phyloP scores from a whole-genome alignment of 306 rosid species.

The Mucuna pruriens region DNA sequence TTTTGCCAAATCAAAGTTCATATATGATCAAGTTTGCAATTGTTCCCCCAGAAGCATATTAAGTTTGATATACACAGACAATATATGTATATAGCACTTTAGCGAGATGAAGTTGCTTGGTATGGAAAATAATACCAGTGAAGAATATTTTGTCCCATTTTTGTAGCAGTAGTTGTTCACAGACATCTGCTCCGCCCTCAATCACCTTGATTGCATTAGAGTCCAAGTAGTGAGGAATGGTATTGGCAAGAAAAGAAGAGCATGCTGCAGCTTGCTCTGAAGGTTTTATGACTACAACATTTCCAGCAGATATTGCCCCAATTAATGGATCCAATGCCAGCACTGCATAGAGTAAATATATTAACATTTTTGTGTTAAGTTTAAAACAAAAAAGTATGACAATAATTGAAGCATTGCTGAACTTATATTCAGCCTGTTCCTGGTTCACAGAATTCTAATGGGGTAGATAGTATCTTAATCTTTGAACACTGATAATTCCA shows the following conservation, averaged over 20 bases:
- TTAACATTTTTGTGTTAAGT: not conserved
- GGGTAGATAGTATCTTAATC: not conserved
- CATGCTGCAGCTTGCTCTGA: constrained; percentile 80
- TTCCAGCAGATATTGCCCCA: constrained; percentile 96
- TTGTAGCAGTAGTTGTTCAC: constrained; percentile 60
- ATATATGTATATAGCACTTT: not conserved
- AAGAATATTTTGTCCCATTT: constrained; percentile 94
- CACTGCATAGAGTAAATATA: constrained; percentile 48
- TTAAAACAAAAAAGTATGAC: not conserved
- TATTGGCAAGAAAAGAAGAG: constrained; percentile 69
- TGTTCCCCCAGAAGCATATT: not conserved
- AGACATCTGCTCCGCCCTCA: constrained; percentile 67
- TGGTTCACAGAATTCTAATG: not conserved
- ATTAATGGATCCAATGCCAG: constrained; percentile 83
- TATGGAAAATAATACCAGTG: constrained; percentile 65
- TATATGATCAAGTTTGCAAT: not conserved
- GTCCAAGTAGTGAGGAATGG: constrained; percentile 79
- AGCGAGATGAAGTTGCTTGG: not conserved
- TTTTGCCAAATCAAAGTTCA: not conserved
- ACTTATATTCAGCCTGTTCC: not conserved
- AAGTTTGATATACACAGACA: not conserved
- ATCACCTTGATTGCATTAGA: constrained; percentile 66
- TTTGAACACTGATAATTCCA: not conserved
- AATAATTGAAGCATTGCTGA: not conserved
- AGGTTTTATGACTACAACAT: constrained; percentile 68